These are phyloP conservation scores for Primulina eburnea DNA, from an alignment of 257 asterid genomes.

Conservation along the genomic window DNA sequence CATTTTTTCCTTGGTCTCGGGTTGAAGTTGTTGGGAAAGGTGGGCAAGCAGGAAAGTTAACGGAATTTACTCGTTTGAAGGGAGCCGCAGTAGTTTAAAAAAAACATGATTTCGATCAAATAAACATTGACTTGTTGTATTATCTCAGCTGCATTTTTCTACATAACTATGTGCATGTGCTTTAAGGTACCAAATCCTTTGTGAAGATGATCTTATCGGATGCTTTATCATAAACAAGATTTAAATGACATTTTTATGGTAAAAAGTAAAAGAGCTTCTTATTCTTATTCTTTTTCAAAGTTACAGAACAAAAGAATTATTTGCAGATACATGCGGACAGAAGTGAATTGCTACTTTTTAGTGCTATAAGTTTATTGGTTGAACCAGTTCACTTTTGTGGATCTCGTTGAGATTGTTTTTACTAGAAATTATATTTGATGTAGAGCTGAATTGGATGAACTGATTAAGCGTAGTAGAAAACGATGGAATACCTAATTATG, in stretches of 20 bases:
- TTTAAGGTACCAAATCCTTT: not conserved
- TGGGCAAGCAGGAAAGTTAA: too few species aligned
- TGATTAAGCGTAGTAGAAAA: slow-evolving; percentile 6
- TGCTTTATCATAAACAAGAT: not conserved
- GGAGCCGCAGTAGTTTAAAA: too few species aligned
- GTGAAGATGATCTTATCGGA: not conserved
- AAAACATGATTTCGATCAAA: not conserved
- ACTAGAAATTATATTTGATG: slow-evolving; percentile 18
- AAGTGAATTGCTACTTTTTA: not conserved
- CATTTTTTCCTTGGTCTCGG: too few species aligned
- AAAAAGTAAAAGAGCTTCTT: not conserved
- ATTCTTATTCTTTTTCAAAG: not conserved
- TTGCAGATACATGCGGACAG: not conserved
- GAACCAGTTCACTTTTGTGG: slow-evolving; percentile 7
- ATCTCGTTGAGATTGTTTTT: slow-evolving; percentile 7
- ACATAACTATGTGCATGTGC: not conserved
- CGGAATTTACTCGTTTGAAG: too few species aligned
- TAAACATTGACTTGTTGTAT: too few species aligned
- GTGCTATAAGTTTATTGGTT: not conserved
- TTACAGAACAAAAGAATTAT: too few species aligned
- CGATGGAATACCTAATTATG: slow-evolving; percentile 18
- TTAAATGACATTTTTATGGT: not conserved
- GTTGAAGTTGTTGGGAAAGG: too few species aligned
- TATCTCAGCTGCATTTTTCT: not conserved
- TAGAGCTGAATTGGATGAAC: slow-evolving; percentile 1